Evolutionary conservation across 768 basidiomycete species (phyloP), one percentile per base, ranked within the genome.

Genomic region (Pulveroboletus ravenelii): DNA sequence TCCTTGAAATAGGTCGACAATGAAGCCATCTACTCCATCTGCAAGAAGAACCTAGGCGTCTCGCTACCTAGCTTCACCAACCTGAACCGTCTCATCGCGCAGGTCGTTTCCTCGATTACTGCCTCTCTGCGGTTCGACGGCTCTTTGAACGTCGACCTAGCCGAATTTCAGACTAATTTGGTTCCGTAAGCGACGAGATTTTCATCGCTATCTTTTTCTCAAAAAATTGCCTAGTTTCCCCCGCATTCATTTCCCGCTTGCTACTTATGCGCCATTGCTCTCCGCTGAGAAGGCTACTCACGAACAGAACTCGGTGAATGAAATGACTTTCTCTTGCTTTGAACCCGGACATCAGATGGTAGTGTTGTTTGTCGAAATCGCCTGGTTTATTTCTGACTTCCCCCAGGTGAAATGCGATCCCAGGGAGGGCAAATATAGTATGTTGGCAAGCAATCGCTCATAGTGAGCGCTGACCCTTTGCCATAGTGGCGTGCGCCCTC

Each of bases 11-110:
- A 91, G 89, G 89, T 99, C 55, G 96, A 99, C 68, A 99, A 99
- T 68, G 94, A 99, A 72, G 96, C 94, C 47, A 98, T 98, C 67
- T 98, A 95, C 72, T 94, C 97, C 68, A 98, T 98, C 67, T 98
- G 95, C 89, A 94, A 96, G 79, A 85, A 88, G 73, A 93, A 88
- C 68, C 78, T 98, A 51, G 82, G 81, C 58, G 88, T 97, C 58
- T 64, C 77, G 25, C 87, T 80, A 31, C 96, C 96, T 14, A 87
- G 91, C 63, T 92, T 95, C 77, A 77, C 79, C 63, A 98, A 99
- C 78, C 72, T 98, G 55, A 98, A 99, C 75, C 78, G 96, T 50
- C 76, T 99, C 60, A 98, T 98, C 64, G 94, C 96, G 13, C 96
- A 98, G 67, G 96, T 98, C 57, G 96, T 99, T 55, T 99, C 96